Conservation (phyloP, 352 stramenopile genomes). For the Phytopythium chamaehyphon region DNA sequence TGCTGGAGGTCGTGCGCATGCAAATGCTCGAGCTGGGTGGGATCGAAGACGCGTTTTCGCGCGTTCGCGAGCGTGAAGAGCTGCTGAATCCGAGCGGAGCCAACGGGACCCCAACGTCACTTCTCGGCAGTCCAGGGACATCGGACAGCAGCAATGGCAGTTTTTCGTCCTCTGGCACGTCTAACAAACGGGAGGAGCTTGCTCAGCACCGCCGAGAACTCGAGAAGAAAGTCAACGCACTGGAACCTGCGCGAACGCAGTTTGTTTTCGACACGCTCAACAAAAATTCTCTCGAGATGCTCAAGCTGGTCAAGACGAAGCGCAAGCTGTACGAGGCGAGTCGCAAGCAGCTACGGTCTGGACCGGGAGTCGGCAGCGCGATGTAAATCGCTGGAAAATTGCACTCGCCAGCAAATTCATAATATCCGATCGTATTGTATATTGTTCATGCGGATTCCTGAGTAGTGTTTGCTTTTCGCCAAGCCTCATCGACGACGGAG, state of each 20-base stretch:
- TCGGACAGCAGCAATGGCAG: slow-evolving; percentile 15
- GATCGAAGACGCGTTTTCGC: slow-evolving; percentile 70
- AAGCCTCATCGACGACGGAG: background rate
- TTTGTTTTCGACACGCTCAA: slow-evolving; percentile 70
- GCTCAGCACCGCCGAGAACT: slow-evolving; percentile 45
- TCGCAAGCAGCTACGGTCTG: slow-evolving; percentile 42
- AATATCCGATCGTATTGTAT: slow-evolving; percentile 23
- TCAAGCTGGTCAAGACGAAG: slow-evolving; percentile 62
- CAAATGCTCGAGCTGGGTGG: slow-evolving; percentile 69
- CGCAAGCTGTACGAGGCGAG: slow-evolving; percentile 62
- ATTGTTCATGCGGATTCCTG: slow-evolving; percentile 1
- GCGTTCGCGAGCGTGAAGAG: slow-evolving; percentile 49
- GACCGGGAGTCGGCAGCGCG: slow-evolving; percentile 19
- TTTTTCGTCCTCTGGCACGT: slow-evolving; percentile 25
- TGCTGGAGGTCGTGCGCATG: slow-evolving; percentile 78
- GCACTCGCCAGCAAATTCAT: background rate
- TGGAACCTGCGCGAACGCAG: slow-evolving; percentile 60
- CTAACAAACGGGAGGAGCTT: slow-evolving; percentile 45
- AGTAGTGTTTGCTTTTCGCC: background rate
- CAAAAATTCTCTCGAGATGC: slow-evolving; percentile 69
- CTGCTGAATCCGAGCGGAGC: slow-evolving; percentile 27
- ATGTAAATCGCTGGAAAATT: slow-evolving; percentile 10
- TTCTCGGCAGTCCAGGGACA: background rate
- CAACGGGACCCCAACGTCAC: slow-evolving; percentile 11
- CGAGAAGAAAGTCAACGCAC: slow-evolving; percentile 40